These are phyloP conservation scores for Sisymbrium altissimum DNA, from an alignment of 345 rosid genomes.

Conservation along the genomic window DNA sequence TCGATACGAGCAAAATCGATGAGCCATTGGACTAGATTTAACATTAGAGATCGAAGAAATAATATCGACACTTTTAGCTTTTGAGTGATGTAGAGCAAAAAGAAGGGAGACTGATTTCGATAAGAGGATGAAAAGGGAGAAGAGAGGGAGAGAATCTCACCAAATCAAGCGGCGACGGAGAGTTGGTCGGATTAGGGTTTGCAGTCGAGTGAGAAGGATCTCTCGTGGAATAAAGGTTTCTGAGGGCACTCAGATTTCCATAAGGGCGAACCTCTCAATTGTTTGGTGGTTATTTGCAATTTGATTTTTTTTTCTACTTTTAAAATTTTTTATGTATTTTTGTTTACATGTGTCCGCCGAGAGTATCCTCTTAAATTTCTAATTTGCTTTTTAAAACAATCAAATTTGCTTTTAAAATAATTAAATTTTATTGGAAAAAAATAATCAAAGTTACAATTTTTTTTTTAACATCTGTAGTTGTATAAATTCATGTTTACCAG, in stretches of 20 bases:
- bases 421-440: too few relatives aligned
- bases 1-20: neutral
- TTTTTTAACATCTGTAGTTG: too few relatives aligned
- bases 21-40: neutral
- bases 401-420: too few relatives aligned
- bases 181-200: constrained; percentile 31
- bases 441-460: too few relatives aligned
- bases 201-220: constrained; percentile 2
- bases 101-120: too few relatives aligned
- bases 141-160: constrained; percentile 16
- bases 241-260: neutral
- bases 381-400: too few relatives aligned
- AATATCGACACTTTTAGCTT: too few relatives aligned
- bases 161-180: constrained; percentile 19
- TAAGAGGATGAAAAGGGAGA: too few relatives aligned
- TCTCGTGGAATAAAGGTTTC: neutral
- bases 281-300: constrained; percentile 16
- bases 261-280: neutral
- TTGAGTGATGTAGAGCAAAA: too few relatives aligned
- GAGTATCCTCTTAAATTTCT: neutral
- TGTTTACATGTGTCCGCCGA: neutral
- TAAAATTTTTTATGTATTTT: neutral
- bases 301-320: neutral
- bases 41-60: neutral
- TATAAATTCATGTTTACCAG: too few relatives aligned